Evolutionary conservation across 768 basidiomycete species (phyloP).

Genomic region (Lentinula lateritia): DNA sequence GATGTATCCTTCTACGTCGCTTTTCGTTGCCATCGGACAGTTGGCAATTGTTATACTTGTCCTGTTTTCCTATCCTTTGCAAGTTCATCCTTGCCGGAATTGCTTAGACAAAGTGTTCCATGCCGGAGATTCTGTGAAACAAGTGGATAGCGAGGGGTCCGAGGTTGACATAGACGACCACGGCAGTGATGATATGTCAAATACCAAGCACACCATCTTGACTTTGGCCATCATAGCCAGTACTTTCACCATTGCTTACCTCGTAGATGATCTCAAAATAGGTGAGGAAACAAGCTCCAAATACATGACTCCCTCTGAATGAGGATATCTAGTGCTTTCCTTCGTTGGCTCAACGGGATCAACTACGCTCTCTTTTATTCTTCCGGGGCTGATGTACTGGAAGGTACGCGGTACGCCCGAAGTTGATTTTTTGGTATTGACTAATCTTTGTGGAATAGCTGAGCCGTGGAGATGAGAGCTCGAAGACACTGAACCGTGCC

Average conservation of each 20-base stretch:
- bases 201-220: slow-evolving; percentile 61
- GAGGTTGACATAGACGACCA: slow-evolving; percentile 45
- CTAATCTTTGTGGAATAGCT: slow-evolving; percentile 36
- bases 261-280: slow-evolving; percentile 72
- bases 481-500: slow-evolving; percentile 47
- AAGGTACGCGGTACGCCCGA: slow-evolving; percentile 57
- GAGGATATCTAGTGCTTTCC: slow-evolving; percentile 61
- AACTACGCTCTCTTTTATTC: slow-evolving; percentile 94
- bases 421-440: too few relatives aligned
- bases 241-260: slow-evolving; percentile 71
- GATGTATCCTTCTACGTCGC: slow-evolving; percentile 87
- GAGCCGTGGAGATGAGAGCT: slow-evolving; percentile 58
- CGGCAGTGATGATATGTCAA: slow-evolving; percentile 54
- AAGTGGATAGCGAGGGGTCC: slow-evolving; percentile 35
- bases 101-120: slow-evolving; percentile 89
- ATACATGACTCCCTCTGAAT: background rate
- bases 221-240: slow-evolving; percentile 59
- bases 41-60: slow-evolving; percentile 89
- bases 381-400: slow-evolving; percentile 92
- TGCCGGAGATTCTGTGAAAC: slow-evolving; percentile 26
- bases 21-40: slow-evolving; percentile 91
- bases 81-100: slow-evolving; percentile 90
- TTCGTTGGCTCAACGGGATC: slow-evolving; percentile 97
- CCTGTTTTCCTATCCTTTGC: slow-evolving; percentile 89
- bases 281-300: slow-evolving; percentile 36